Evolutionary conservation across 1,284 basidiomycete species (phyloP).

Genomic region (Irpex sp.): DNA sequence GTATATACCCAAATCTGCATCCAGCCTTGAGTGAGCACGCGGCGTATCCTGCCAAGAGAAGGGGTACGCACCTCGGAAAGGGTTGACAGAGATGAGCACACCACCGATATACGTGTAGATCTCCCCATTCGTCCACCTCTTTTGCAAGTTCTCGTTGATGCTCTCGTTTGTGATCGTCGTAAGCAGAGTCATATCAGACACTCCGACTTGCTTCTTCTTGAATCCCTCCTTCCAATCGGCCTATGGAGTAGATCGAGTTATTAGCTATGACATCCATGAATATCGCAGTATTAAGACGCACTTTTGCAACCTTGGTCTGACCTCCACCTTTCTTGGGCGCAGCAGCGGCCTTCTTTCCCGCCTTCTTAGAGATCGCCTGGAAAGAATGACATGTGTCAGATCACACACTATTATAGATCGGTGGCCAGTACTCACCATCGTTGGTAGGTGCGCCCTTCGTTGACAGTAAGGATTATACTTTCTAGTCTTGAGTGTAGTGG

Average conservation of each 20-base stretch:
- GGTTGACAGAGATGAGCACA: constrained; percentile 98
- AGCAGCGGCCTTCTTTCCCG: constrained; percentile 78
- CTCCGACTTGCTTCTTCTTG: constrained; percentile 97
- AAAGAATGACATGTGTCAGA: constrained; percentile 14
- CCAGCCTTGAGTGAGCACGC: neutral
- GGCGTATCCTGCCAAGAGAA: neutral
- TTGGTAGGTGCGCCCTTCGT: neutral
- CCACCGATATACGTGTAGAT: constrained; percentile 99
- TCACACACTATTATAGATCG: constrained; percentile 12
- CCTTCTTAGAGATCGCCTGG: constrained; percentile 89
- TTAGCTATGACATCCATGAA: neutral
- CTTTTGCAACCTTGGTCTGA: constrained; percentile 72
- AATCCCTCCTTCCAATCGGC: constrained; percentile 98
- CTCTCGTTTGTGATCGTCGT: constrained; percentile 97
- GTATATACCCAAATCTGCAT: constrained; percentile 93
- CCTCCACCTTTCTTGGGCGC: constrained; percentile 53
- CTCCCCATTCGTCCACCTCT: constrained; percentile 92
- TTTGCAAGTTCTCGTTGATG: constrained; percentile 97
- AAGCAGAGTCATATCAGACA: constrained; percentile 97
- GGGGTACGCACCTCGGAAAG: constrained; percentile 76
- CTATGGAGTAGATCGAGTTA: constrained; percentile 35
- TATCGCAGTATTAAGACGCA: constrained; percentile 23
- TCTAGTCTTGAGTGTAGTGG: neutral
- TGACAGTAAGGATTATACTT: neutral
- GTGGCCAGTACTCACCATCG: constrained; percentile 7